Evolutionary conservation across 1,284 basidiomycete genomes (phyloP).

Genomic region (Ceratobasidium theobromae): DNA sequence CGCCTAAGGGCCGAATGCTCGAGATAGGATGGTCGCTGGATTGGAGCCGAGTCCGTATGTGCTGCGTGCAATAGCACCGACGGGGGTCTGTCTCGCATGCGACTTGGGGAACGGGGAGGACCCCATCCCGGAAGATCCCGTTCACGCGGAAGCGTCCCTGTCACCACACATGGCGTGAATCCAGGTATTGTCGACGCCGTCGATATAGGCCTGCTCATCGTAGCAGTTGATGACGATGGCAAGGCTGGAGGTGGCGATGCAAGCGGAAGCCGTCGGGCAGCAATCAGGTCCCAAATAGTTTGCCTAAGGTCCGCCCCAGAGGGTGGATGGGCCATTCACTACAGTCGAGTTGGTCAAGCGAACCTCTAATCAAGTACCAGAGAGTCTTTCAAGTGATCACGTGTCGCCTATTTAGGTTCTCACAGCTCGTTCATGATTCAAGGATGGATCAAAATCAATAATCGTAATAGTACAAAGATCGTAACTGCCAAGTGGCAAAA

Average conservation of each 20-base stretch:
- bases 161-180: conserved; percentile 32
- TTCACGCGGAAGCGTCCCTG: conserved; percentile 27
- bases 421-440: not conserved
- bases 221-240: not conserved
- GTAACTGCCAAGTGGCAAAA: conserved; percentile 27
- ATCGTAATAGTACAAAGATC: conserved; percentile 24
- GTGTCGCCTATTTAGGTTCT: not conserved
- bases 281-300: not conserved
- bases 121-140: conserved; percentile 2
- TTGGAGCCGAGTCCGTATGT: conserved; percentile 49
- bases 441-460: conserved; percentile 2
- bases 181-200: not conserved
- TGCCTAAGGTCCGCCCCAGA: not conserved
- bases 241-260: not conserved
- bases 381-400: not conserved
- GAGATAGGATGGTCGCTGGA: conserved; percentile 63
- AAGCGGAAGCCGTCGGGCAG: not conserved
- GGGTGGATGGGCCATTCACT: conserved; percentile 7
- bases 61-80: conserved; percentile 39
- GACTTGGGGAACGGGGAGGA: conserved; percentile 1
- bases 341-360: not conserved
- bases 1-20: conserved; percentile 71
- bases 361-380: not conserved
- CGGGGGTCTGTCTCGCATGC: conserved; percentile 28
- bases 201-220: conserved; percentile 1